Evolutionary conservation across 2,329 filamentous ascomycete species (phyloP).

Genomic region (Neurospora sp.): DNA sequence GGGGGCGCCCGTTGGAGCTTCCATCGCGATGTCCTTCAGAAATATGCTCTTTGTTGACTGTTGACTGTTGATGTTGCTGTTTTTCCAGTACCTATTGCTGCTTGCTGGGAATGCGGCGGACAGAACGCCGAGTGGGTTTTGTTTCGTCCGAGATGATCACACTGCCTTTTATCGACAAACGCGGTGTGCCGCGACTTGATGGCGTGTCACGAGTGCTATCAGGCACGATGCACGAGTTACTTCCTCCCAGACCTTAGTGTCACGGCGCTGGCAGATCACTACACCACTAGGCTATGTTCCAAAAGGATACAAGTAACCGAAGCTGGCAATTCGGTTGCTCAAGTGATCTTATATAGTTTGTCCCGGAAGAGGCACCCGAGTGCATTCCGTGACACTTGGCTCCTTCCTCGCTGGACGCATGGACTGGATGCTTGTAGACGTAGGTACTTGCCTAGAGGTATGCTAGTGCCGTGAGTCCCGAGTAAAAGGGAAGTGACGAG

Average conservation of each 20-base stretch:
- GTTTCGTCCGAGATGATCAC: background rate
- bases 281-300: no score
- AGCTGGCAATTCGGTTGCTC: no score
- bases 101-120: background rate
- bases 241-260: background rate
- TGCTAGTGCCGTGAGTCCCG: background rate
- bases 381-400: no score
- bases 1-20: background rate
- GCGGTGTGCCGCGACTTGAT: background rate
- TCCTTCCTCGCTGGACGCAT: background rate
- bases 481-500: background rate
- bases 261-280: no score
- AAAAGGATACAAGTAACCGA: no score
- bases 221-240: background rate
- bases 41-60: background rate
- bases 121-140: background rate
- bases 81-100: background rate
- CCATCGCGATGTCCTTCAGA: background rate
- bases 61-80: background rate
- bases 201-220: background rate
- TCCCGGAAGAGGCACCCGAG: no score
- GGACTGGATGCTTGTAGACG: no score
- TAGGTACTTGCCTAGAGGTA: background rate
- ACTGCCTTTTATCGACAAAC: background rate
- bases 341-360: no score